These are phyloP conservation scores for Triglochin maritima DNA, from an alignment of 106 monocot species.

Conservation along the genomic window DNA sequence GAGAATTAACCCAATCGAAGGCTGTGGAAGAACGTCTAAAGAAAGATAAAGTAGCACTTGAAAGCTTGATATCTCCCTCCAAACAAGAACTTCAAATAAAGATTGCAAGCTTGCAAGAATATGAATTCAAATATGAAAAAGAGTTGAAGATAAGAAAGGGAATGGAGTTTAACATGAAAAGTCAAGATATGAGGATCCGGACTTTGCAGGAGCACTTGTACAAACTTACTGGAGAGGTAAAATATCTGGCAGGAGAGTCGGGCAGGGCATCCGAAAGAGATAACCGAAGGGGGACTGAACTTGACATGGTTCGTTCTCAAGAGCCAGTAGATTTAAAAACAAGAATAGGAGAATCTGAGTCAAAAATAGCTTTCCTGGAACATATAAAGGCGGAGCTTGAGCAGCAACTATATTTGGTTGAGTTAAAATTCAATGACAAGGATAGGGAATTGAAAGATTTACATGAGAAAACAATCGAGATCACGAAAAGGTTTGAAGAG, in stretches of 20 bases:
- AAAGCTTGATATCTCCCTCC: constrained; percentile 27
- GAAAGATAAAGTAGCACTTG: constrained; percentile 28
- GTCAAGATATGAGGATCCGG: constrained; percentile 24
- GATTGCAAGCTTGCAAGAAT: constrained; percentile 16
- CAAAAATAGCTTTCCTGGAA: constrained; percentile 39
- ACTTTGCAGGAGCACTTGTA: constrained; percentile 46
- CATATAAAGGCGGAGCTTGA: constrained; percentile 46
- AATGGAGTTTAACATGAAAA: constrained; percentile 28
- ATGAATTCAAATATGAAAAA: constrained; percentile 32
- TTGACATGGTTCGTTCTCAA: constrained; percentile 33
- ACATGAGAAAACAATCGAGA: constrained; percentile 34
- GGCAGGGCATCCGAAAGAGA: constrained; percentile 19
- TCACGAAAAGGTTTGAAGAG: constrained; percentile 36
- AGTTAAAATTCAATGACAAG: constrained; percentile 29
- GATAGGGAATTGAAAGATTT: constrained; percentile 38
- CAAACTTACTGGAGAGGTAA: constrained; percentile 46
- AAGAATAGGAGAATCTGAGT: constrained; percentile 39
- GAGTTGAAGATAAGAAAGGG: constrained; percentile 36
- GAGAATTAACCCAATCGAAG: constrained; percentile 31
- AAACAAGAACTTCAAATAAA: constrained; percentile 40
- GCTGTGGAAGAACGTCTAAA: constrained; percentile 45
- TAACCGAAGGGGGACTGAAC: constrained; percentile 42
- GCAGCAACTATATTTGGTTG: constrained; percentile 36
- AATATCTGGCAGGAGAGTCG: constrained; percentile 33
- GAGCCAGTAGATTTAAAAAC: constrained; percentile 34